Conservation (phyloP, 805 yeast genomes). For the Metschnikowia arizonensis region DNA sequence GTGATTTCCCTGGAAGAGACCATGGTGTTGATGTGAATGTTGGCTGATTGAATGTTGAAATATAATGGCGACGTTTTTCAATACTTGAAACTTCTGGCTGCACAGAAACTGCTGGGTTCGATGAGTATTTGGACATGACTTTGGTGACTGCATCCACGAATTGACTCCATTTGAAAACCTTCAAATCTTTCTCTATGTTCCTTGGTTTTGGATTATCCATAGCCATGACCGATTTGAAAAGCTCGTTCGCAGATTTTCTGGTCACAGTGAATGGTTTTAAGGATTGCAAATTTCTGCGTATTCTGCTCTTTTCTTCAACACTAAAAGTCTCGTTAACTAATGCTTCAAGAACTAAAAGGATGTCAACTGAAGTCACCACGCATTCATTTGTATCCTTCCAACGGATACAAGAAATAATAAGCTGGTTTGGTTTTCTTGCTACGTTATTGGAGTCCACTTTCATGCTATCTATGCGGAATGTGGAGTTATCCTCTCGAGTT, state of each 20-base stretch:
- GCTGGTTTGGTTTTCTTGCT: constrained; percentile 35
- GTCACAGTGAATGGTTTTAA: constrained; percentile 59
- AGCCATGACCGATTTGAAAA: constrained; percentile 46
- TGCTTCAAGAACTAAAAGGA: constrained; percentile 53
- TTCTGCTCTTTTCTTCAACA: constrained; percentile 67
- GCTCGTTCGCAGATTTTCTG: constrained; percentile 27
- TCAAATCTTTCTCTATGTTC: constrained; percentile 66
- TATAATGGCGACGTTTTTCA: not conserved
- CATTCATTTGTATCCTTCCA: constrained; percentile 47
- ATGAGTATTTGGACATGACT: constrained; percentile 54
- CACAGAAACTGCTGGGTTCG: constrained; percentile 14
- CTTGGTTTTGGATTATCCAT: constrained; percentile 64
- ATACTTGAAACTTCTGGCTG: not conserved
- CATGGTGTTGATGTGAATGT: constrained; percentile 45
- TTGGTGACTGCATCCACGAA: constrained; percentile 51
- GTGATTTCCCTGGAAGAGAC: constrained; percentile 55
- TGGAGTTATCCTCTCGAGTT: constrained; percentile 22
- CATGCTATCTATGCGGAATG: constrained; percentile 10
- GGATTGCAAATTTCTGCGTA: constrained; percentile 62
- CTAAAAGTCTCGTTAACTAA: constrained; percentile 52
- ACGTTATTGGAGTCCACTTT: constrained; percentile 29
- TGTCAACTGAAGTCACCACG: constrained; percentile 63
- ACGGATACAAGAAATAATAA: constrained; percentile 55
- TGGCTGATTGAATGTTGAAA: not conserved
- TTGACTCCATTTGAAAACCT: constrained; percentile 58